A percentile compares a stretch with the other conserved stretches of the same genome.
Evolutionary conservation across 2,329 filamentous ascomycete species (phyloP).

Genomic region (Fusarium beomiforme): DNA sequence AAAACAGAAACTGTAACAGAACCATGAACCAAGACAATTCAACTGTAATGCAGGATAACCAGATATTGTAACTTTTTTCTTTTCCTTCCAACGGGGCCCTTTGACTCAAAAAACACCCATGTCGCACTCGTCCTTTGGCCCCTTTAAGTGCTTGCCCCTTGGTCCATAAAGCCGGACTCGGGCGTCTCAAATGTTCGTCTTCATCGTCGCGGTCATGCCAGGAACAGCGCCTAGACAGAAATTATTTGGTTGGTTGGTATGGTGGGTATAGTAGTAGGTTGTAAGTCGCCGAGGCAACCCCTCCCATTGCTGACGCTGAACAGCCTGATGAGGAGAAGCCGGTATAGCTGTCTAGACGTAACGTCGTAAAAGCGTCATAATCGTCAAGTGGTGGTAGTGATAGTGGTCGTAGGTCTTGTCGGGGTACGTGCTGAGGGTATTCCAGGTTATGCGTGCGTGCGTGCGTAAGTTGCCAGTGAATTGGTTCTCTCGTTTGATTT

Average conservation of each 20-base stretch:
- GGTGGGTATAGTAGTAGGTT: slow-evolving; percentile 53
- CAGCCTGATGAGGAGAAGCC: slow-evolving; percentile 46
- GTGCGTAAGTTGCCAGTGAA: slow-evolving; percentile 26
- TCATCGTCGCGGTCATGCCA: slow-evolving; percentile 49
- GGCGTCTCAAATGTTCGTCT: slow-evolving; percentile 33
- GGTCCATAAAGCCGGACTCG: slow-evolving; percentile 33
- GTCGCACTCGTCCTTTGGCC: slow-evolving; percentile 26
- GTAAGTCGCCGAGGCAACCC: slow-evolving; percentile 50
- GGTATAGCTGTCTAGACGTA: slow-evolving; percentile 58
- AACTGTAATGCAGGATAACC: slow-evolving; percentile 36
- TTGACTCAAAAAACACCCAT: slow-evolving; percentile 24
- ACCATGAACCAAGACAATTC: slow-evolving; percentile 25
- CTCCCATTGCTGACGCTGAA: slow-evolving; percentile 44
- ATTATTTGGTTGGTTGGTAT: slow-evolving; percentile 49
- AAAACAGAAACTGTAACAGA: slow-evolving; percentile 26
- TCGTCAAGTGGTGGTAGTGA: slow-evolving; percentile 55
- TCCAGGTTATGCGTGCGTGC: slow-evolving; percentile 40
- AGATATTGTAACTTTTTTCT: slow-evolving; percentile 43
- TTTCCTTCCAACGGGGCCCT: slow-evolving; percentile 36
- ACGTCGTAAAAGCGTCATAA: slow-evolving; percentile 59
- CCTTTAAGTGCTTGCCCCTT: slow-evolving; percentile 25
- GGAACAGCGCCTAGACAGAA: slow-evolving; percentile 48
- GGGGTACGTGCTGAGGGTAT: slow-evolving; percentile 46
- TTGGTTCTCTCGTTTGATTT: slow-evolving; percentile 35
- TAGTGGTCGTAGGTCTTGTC: slow-evolving; percentile 50